Base-by-base conservation (phyloP, 2,329 filamentous ascomycete genomes). In the Thelonectria rubi region DNA sequence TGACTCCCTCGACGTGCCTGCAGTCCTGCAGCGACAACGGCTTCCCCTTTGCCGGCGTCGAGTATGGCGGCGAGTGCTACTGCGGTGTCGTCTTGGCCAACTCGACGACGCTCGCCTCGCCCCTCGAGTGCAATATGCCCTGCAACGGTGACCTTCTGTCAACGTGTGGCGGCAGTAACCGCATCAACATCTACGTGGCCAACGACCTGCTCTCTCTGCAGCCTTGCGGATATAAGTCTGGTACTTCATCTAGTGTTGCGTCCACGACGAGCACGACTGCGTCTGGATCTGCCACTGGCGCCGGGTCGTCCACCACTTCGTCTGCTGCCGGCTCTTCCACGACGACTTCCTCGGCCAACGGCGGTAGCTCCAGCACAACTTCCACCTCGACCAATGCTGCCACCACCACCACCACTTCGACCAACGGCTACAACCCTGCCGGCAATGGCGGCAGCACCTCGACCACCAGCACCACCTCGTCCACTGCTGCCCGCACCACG, bases 41-140 rank as follows among this genome's bases (percentile, higher is more conserved):
- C 17, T 84, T 79, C 68, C 80, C 81, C 43, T 79, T 81, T 53
- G 82, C 82, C 26, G 82, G 82, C 58, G 76, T 79, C 10, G 80
- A 85, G 73, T 83, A 76, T 56, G 78, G 78, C 70, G 76, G 75
- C 24, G 79, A 83, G 66, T 84, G 81, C 65, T 84, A 78, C 70
- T 85, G 83, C 65, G 82, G 82, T 46, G 81, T 82, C 40, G 79
- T 87, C 26, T 76, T 87, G 34, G 85, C 83, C 40, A 82, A 82
- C 64, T 75, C 77, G 57, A 81, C 79, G 5, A 62, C 61, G 32
- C 68, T 75, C 32, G 78, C 77, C 11, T 71, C 76, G 50, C 60
- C 69, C 20, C 65, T 66, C 14, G 72, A 81, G 42, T 89, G 86
- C 73, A 76, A 78, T 63, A 80, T 81, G 69, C 72, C 81, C 40